Conservation (phyloP, 768 basidiomycete genomes). For the Lactarius hengduanensis region DNA sequence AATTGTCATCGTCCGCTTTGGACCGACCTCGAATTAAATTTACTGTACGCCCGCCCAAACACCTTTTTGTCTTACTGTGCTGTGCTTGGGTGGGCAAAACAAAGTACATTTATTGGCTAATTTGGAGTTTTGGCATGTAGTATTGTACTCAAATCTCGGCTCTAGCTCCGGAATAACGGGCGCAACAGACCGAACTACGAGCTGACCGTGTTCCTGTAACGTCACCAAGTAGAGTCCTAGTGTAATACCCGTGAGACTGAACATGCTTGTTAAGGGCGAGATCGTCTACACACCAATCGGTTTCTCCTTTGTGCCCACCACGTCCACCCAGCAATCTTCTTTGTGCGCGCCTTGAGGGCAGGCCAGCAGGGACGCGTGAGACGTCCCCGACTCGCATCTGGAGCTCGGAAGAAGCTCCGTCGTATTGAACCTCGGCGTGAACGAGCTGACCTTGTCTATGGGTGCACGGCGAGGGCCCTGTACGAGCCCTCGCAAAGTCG, state of each 20-base stretch:
- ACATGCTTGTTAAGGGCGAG: background rate
- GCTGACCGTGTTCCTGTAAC: no score
- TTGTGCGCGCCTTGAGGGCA: background rate
- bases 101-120: background rate
- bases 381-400: conserved; percentile 1
- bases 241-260: background rate
- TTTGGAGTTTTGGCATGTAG: background rate
- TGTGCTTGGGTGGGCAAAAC: no score
- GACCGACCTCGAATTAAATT: background rate
- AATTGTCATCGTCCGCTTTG: background rate
- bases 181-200: no score
- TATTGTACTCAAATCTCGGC: background rate
- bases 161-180: background rate
- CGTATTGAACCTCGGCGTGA: conserved; percentile 9
- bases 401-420: conserved; percentile 1
- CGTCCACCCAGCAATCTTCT: conserved; percentile 15
- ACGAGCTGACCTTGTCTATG: background rate
- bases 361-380: background rate
- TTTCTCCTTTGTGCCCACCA: conserved; percentile 1
- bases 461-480: background rate
- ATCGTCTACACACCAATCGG: background rate
- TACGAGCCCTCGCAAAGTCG: background rate
- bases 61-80: no score
- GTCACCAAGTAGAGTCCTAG: no score
- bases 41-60: no score